Base-by-base conservation (phyloP, 2,329 filamentous ascomycete species). In the Fusarium sterilihyphosum region DNA sequence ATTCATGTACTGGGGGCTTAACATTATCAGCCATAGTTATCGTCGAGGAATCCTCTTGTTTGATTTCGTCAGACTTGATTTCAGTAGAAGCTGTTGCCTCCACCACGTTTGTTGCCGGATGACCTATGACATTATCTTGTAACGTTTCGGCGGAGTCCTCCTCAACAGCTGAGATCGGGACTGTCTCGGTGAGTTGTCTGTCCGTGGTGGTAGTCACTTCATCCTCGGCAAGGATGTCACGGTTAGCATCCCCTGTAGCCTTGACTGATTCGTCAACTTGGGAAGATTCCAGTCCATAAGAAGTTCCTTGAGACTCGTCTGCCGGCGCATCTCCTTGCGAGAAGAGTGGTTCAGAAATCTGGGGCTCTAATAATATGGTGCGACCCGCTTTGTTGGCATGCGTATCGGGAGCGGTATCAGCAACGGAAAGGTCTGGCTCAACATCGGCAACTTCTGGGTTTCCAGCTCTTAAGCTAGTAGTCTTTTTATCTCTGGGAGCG, bases 321-420 rank as follows among this genome's bases (percentile, higher is more conserved):
- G 75, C 22, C 22, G 76, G 73, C 22, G 47, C 54, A 31, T 81
- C 78, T n/a, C 69, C 78, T 59, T 83, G 81, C 10, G 80, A 78
- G 49, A 82, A 82, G 16, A 82, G 69, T 16, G 78, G 78, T 65
- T 82, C 81, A 18, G 81, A 82, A 22, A 78, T 38, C 17, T 76
- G 65, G 16, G 77, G 70, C 40, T 79, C 70, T 7, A 80, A 67
- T 8, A 80, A 67, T 37, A 67, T 59, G 26, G 53, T 52, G 10
- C 47, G 59, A 16, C 29, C 44, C 13, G 57, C 29, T 26, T 40
- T 53, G 18, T 68, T 74, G 24, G n/a, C 60, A 17, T 60, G 33
- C 22, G 26, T 57, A 29, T 61, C 63, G 31, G 31, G 52, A 7
- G 64, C 53, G 20, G n/a, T 29, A 26, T 57, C 59, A 6, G 22